Conservation (phyloP, 805 yeast genomes). For the Cyberlindnera sargentensis region DNA sequence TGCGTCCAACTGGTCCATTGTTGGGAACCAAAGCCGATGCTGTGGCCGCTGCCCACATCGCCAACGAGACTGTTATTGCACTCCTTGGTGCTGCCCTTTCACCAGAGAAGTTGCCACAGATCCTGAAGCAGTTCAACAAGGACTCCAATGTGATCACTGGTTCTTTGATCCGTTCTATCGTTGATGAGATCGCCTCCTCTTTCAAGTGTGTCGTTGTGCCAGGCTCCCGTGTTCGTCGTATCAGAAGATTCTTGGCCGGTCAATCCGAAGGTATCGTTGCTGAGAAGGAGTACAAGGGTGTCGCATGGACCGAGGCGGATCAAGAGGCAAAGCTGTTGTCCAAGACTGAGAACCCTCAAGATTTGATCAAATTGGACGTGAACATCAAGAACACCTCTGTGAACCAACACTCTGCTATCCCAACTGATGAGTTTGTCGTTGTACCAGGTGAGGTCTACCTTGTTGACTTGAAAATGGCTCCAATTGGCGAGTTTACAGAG, state of each 20-base stretch:
- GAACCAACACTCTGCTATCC: constrained; percentile 50
- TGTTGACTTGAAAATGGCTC: constrained; percentile 76
- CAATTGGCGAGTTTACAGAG: constrained; percentile 45
- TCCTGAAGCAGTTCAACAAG: constrained; percentile 29
- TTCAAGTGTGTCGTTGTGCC: constrained; percentile 86
- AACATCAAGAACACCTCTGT: constrained; percentile 28
- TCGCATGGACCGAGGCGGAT: constrained; percentile 77
- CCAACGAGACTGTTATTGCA: constrained; percentile 77
- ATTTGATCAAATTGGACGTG: constrained; percentile 33
- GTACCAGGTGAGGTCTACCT: constrained; percentile 80
- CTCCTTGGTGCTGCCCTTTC: constrained; percentile 65
- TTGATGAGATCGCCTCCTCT: constrained; percentile 78
- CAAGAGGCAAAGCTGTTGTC: constrained; percentile 57
- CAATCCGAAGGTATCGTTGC: constrained; percentile 90
- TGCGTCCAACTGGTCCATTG: constrained; percentile 66
- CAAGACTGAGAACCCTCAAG: constrained; percentile 33
- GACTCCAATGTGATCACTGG: constrained; percentile 52
- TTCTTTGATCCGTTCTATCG: constrained; percentile 58
- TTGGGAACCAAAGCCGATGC: constrained; percentile 87
- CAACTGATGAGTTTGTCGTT: constrained; percentile 69
- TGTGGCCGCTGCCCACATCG: constrained; percentile 80
- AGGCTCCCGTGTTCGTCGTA: constrained; percentile 85
- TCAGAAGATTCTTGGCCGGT: constrained; percentile 91
- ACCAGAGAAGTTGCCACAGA: constrained; percentile 68
- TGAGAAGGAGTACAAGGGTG: constrained; percentile 90